These are phyloP conservation scores for Evernia prunastri DNA, from an alignment of 495 filamentous ascomycete genomes.

Conservation along the genomic window DNA sequence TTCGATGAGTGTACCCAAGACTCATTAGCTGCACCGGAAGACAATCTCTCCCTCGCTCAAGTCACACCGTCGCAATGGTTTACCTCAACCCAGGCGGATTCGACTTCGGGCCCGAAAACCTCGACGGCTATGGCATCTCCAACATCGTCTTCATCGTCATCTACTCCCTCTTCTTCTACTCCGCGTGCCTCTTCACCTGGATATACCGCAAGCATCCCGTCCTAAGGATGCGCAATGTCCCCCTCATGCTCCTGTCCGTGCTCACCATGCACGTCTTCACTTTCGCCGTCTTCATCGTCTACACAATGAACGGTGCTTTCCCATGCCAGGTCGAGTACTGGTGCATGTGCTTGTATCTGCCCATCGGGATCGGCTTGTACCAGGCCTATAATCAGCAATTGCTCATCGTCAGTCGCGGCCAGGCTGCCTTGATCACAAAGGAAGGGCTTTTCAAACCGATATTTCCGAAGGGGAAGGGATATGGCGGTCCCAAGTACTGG, in stretches of 20 bases:
- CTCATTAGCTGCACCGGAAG: not conserved
- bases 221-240: constrained; percentile 55
- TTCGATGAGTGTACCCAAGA: not conserved
- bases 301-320: constrained; percentile 50
- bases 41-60: not conserved
- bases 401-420: constrained; percentile 50
- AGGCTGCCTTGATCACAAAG: constrained; percentile 35
- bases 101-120: constrained; percentile 13
- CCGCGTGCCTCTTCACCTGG: constrained; percentile 50
- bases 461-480: not conserved
- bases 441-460: constrained; percentile 13
- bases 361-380: constrained; percentile 62
- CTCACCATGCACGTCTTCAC: constrained; percentile 58
- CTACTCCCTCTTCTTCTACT: constrained; percentile 32
- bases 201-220: constrained; percentile 50
- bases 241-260: constrained; percentile 51
- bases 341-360: constrained; percentile 66
- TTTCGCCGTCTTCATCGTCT: constrained; percentile 50
- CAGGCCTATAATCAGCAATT: constrained; percentile 61
- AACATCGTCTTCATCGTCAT: constrained; percentile 14
- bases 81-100: constrained; percentile 19
- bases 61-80: not conserved
- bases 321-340: constrained; percentile 57
- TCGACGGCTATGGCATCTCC: constrained; percentile 21
- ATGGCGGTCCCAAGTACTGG: constrained; percentile 17